Evolutionary conservation across 768 basidiomycete genomes (phyloP), one percentile per base, ranked within the genome.

Genomic region (Dioszegia crocea): DNA sequence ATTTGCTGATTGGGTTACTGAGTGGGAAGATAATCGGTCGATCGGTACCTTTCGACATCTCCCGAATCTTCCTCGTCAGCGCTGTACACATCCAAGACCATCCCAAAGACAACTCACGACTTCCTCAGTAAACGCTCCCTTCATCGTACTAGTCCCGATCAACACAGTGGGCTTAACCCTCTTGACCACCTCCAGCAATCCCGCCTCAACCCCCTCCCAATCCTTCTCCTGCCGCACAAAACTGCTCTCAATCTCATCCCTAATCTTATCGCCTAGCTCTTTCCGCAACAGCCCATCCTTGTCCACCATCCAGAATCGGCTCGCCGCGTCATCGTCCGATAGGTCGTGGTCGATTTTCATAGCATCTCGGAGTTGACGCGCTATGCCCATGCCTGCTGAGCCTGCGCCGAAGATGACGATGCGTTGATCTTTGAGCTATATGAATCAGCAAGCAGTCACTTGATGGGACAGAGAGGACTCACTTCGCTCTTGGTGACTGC

Each of bases 101-200:
- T n/a, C n/a, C n/a, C n/a, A n/a, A n/a, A 24, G 14, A 5, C 10
- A 8, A 70, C 80, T 79, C 31, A 89, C 78, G 39, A 89, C 79
- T 57, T 87, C 84, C 77, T 88, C 83, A 3, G 82, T 86, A 77
- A 94, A 94, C 29, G 85, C 87, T 3, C 88, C 86, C 19, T 83
- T 81, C 48, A 83, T 81, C 1, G 90, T 91, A 57, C 88, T 90
- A 58, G 86, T 88, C 29, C 91, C 91, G 62, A 94, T 88, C 45
- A 94, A 74, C 11, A 90, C 83, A 1, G 90, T 94, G 23, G 91
- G 89, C 67, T 84, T 84, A 11, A 88, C 82, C 60, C 80, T 80
- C 76, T 83, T 83, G 59, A 91, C 83, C 2, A 88, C 86, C 27
- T 89, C 85, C 55, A 87, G 73, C 52, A 93, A 79, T 24, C 53